Evolutionary conservation across 257 asterid species (phyloP), one percentile per base, ranked within the genome.

Genomic region (Nemophila menziesii): DNA sequence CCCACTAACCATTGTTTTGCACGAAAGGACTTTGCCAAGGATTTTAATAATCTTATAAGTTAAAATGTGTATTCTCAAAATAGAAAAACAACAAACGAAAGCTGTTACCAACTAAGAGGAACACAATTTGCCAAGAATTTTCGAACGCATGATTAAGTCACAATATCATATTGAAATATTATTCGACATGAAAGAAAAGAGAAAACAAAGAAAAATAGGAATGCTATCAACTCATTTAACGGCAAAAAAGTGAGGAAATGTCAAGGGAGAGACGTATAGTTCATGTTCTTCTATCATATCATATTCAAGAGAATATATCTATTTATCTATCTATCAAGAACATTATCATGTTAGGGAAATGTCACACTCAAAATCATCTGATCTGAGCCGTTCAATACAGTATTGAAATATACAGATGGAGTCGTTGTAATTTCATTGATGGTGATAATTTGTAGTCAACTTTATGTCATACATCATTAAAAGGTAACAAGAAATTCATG

Each of bases 211-310:
- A 13, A 2, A 5, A 29, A 29, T 7, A 29, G 12, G 36, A 29
- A 29, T 7, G 36, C 8, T 10, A 29, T 29, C 36, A 29, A 29
- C 36, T 67, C 65, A 60, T 63, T 26, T 46, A 24, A 23, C 42
- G 48, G n/a, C 21, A 50, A 58, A 65, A 48, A 60, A 69, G 55
- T 58, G 49, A 29, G 26, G 43, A 46, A 43, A 55, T 58, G 70
- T 68, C 77, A 46, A 44, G 56, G 70, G 56, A 57, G 75, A 73
- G 75, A 62, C 87, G 75, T 70, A 55, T 63, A 41, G 54, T 50
- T 24, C 24, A 34, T 51, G 45, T 18, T 49, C 17, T 33, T 51
- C 33, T 49, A 53, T 58, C 34, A 41, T 49, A 14, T 23, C 43
- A 41, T 49, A 14, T 23, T 48, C 49, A 2, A 14, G 38, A 51